Conservation (phyloP, 2,329 filamentous ascomycete genomes). For the Lasiodiplodia theobromae region DNA sequence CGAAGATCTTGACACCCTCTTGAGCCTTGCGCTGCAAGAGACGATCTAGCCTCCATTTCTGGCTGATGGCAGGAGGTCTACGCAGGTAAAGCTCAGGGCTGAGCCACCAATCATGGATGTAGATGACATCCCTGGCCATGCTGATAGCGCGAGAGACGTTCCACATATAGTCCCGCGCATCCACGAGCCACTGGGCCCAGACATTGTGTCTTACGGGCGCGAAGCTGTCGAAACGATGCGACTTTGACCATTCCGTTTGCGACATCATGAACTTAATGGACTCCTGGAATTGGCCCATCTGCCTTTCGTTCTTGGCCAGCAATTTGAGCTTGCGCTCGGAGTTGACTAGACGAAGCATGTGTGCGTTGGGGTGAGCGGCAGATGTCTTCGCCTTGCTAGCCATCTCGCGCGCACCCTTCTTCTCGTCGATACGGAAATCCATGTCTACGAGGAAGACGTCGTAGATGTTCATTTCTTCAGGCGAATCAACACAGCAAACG, state of each 20-base stretch:
- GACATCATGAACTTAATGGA: slow-evolving; percentile 87
- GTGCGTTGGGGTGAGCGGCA: slow-evolving; percentile 72
- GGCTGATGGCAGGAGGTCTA: slow-evolving; percentile 90
- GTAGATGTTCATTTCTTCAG: slow-evolving; percentile 98
- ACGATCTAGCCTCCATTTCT: slow-evolving; percentile 95
- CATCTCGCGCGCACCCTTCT: slow-evolving; percentile 65
- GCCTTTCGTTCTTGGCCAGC: slow-evolving; percentile 87
- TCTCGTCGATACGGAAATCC: slow-evolving; percentile 81
- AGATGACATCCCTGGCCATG: slow-evolving; percentile 96
- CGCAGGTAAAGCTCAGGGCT: slow-evolving; percentile 96
- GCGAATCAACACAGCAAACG: slow-evolving; percentile 96
- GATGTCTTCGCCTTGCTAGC: slow-evolving; percentile 70
- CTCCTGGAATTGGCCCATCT: slow-evolving; percentile 90
- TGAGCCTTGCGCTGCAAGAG: slow-evolving; percentile 91
- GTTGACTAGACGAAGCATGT: slow-evolving; percentile 86
- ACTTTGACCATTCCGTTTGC: slow-evolving; percentile 81
- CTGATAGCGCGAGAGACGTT: slow-evolving; percentile 96
- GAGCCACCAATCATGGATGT: slow-evolving; percentile 99
- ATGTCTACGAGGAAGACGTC: slow-evolving; percentile 97
- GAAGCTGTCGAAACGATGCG: slow-evolving; percentile 91
- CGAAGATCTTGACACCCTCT: slow-evolving; percentile 96
- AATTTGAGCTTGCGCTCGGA: slow-evolving; percentile 92
- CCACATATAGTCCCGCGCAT: slow-evolving; percentile 99
- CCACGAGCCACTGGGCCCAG: slow-evolving; percentile 95
- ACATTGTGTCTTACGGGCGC: slow-evolving; percentile 86